Conservation (phyloP, 2,329 filamentous ascomycete genomes). For the Hypoxylon sp. region DNA sequence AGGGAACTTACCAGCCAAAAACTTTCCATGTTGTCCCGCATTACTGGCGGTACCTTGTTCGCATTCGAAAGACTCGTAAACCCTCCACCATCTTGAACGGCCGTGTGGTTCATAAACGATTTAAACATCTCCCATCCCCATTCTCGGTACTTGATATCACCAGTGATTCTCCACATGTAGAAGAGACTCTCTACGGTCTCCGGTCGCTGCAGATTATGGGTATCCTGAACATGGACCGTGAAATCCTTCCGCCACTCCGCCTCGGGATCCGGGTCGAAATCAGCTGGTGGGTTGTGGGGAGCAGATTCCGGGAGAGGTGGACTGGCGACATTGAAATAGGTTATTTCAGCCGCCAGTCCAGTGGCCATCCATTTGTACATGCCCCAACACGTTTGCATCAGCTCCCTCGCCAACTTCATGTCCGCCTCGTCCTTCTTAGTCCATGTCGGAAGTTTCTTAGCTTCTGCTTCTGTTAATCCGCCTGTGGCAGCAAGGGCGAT, state of each 20-base stretch:
- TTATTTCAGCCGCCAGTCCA: constrained; percentile 94
- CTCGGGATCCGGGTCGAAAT: constrained; percentile 66
- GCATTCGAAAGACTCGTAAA: constrained; percentile 88
- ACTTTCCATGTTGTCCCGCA: constrained; percentile 95
- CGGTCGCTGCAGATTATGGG: constrained; percentile 93
- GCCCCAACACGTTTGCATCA: constrained; percentile 98
- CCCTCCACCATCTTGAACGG: constrained; percentile 81
- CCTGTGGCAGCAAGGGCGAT: constrained; percentile 91
- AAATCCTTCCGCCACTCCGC: constrained; percentile 84
- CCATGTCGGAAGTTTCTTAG: constrained; percentile 81
- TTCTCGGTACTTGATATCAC: constrained; percentile 87
- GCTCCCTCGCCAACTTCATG: constrained; percentile 86
- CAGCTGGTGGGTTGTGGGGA: constrained; percentile 64
- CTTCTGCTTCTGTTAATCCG: constrained; percentile 81
- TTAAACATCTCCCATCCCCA: constrained; percentile 99
- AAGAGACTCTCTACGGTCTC: constrained; percentile 97
- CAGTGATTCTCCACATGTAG: constrained; percentile 99
- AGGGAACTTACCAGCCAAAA: constrained; percentile 87
- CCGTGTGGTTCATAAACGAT: constrained; percentile 87
- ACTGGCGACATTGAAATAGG: constrained; percentile 84
- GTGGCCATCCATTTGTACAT: constrained; percentile 95
- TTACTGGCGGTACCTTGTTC: constrained; percentile 75
- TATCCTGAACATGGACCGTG: constrained; percentile 83
- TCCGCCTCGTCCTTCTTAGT: constrained; percentile 85
- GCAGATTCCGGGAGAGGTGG: constrained; percentile 75